Percentiles rank a stretch among this genome's conserved stretches.
Evolutionary conservation across 2,329 filamentous ascomycete species (phyloP).

Genomic region (Pseudocercospora fuligena): DNA sequence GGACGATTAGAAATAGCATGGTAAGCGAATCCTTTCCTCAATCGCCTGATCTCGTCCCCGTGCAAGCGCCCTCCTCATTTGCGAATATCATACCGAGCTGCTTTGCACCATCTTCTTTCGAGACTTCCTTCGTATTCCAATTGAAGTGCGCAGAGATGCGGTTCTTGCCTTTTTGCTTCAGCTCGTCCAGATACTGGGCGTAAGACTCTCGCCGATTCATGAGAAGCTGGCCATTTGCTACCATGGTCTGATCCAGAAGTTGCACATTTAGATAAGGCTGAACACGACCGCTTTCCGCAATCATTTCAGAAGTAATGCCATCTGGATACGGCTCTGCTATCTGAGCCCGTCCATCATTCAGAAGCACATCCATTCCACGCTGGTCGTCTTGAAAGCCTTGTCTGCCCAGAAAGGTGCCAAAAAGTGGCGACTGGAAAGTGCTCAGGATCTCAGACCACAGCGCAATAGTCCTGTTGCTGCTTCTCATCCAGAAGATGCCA

Average conservation of each 20-base stretch:
- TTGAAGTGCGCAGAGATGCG: conserved; percentile 21
- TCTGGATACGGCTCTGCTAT: conserved; percentile 18
- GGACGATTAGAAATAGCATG: too few species aligned
- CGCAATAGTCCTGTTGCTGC: conserved; percentile 13
- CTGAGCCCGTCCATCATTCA: conserved; percentile 23
- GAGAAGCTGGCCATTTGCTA: conserved; percentile 25
- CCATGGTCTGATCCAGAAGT: conserved; percentile 23
- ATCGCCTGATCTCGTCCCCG: background rate
- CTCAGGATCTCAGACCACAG: conserved; percentile 23
- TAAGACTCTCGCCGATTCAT: conserved; percentile 15
- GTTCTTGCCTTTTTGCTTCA: conserved; percentile 7
- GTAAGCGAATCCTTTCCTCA: background rate
- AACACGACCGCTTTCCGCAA: conserved; percentile 11
- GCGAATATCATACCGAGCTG: conserved; percentile 13
- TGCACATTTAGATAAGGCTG: conserved; percentile 11
- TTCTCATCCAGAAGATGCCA: conserved; percentile 30
- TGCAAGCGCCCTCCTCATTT: conserved; percentile 6
- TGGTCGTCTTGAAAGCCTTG: conserved; percentile 22
- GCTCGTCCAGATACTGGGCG: background rate
- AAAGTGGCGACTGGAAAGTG: conserved; percentile 7
- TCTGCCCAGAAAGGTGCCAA: conserved; percentile 6
- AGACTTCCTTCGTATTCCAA: conserved; percentile 16
- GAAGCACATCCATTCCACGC: conserved; percentile 24
- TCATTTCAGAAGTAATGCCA: conserved; percentile 13
- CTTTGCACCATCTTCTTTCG: conserved; percentile 20